phyloP scores from a whole-genome alignment of 73 alveolate species.

The Stentor coeruleus region DNA sequence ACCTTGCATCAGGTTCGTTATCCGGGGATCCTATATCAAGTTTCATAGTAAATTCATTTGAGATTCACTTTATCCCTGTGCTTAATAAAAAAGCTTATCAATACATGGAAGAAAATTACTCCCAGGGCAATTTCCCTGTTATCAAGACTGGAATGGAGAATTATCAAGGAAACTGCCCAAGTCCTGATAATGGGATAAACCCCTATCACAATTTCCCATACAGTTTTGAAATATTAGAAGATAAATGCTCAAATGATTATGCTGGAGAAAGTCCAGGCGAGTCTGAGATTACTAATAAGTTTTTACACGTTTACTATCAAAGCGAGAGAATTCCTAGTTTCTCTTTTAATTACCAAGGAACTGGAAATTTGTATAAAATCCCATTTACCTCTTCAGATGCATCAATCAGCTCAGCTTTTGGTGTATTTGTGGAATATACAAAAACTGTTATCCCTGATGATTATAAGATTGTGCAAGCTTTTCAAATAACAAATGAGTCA shows the following conservation, averaged over 20 bases:
- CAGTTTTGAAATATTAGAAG: background rate
- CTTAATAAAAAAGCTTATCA: background rate
- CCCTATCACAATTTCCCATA: background rate
- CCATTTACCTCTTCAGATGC: background rate
- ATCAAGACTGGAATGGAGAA: background rate
- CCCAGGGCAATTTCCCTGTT: background rate
- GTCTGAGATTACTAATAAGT: background rate
- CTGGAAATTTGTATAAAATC: background rate
- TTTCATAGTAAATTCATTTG: background rate
- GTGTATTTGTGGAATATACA: no score
- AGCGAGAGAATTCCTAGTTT: no score
- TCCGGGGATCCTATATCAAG: background rate
- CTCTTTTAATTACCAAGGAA: background rate
- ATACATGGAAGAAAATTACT: background rate
- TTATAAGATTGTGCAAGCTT: background rate
- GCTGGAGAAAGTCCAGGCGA: background rate
- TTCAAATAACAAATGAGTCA: background rate
- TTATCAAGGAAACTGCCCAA: background rate
- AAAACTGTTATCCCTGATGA: background rate
- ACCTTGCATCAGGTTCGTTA: background rate
- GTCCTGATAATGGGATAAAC: background rate
- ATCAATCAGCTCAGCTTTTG: background rate
- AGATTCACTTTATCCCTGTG: background rate
- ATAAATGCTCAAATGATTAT: background rate
- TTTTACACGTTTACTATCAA: no score